Conservation (phyloP, 2,329 filamentous ascomycete genomes). For the Aspergillus ochraceus region DNA sequence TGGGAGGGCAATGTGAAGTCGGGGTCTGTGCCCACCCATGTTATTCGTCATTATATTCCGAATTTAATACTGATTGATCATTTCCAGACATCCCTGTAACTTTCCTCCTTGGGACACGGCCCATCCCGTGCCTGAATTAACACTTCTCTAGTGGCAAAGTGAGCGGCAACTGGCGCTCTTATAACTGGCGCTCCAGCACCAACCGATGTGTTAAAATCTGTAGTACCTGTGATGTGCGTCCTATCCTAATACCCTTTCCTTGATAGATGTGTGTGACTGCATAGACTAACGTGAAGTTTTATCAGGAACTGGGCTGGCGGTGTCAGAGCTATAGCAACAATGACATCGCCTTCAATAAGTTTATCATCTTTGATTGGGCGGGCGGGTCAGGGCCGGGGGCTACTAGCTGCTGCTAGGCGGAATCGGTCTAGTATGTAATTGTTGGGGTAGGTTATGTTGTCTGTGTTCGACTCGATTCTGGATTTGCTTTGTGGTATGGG, state of each 20-base stretch:
- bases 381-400: neutral
- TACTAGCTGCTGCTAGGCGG: neutral
- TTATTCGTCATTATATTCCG: too few relatives aligned
- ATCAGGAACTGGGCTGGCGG: neutral
- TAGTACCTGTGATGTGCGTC: neutral
- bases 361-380: neutral
- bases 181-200: neutral
- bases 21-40: neutral
- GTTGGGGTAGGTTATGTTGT: too few relatives aligned
- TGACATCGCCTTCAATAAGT: neutral
- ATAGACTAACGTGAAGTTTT: neutral
- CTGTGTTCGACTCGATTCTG: too few relatives aligned
- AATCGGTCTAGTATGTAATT: too few relatives aligned
- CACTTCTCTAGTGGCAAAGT: neutral
- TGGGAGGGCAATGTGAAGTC: neutral
- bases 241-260: neutral
- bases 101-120: neutral
- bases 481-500: too few relatives aligned
- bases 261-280: neutral
- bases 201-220: neutral
- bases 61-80: too few relatives aligned
- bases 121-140: neutral
- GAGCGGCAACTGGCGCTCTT: neutral
- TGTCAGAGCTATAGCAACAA: neutral
- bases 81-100: neutral